Percentiles rank a stretch among this genome's conserved stretches.
Conservation (phyloP, 345 rosid species). For the Brassica nigra region DNA sequence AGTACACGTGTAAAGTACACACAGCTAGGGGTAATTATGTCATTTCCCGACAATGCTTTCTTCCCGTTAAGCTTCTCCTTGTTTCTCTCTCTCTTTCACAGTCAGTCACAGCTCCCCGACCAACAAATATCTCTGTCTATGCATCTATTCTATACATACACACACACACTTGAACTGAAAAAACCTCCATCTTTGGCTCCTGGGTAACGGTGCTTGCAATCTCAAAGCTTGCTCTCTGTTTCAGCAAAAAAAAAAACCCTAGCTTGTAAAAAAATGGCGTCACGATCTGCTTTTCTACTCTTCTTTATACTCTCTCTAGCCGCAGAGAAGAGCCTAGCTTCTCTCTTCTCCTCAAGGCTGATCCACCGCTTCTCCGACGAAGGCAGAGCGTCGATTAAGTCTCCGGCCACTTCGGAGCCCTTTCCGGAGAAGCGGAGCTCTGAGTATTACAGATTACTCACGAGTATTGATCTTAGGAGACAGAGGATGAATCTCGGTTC, state of each 20-base stretch:
- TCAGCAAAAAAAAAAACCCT: constrained; percentile 28
- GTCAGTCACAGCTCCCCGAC: constrained; percentile 29
- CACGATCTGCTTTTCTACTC: constrained; percentile 32
- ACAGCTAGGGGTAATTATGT: constrained; percentile 21
- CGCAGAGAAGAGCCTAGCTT: constrained; percentile 18
- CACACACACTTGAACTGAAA: background rate
- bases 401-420: constrained; percentile 2
- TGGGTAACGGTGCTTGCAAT: constrained; percentile 23
- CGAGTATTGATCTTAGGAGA: constrained; percentile 55
- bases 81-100: constrained; percentile 1
- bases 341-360: constrained; percentile 57
- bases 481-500: constrained; percentile 79
- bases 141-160: background rate
- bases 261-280: constrained; percentile 38
- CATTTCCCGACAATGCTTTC: constrained; percentile 4
- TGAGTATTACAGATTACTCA: constrained; percentile 60
- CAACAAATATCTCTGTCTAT: background rate
- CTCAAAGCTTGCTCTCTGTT: background rate
- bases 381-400: constrained; percentile 47
- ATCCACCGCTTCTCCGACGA: constrained; percentile 85
- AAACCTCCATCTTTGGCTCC: background rate
- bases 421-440: constrained; percentile 64
- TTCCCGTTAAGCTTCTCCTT: constrained; percentile 37
- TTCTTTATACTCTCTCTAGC: constrained; percentile 16
- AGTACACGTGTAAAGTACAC: constrained; percentile 33